Evolutionary conservation across 2,329 filamentous ascomycete genomes (phyloP), one percentile per base, ranked within the genome.

Genomic region (Botryosphaeria agaves): DNA sequence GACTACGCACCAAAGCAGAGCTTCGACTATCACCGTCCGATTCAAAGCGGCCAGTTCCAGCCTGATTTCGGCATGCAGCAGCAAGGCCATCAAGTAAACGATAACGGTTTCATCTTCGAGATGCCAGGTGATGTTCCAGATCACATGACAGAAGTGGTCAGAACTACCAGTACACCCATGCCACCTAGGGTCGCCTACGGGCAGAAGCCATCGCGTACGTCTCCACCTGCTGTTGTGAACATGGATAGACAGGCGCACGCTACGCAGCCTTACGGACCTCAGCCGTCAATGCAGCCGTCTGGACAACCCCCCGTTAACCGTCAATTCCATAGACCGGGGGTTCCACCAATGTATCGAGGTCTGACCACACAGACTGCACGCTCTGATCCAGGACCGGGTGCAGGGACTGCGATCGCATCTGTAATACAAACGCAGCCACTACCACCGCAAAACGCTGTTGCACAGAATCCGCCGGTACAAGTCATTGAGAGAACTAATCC

Each of bases 71-170:
- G 17, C 5, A n/a, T 11, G 3, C 45, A 51, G 31, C 43, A 39
- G 1, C 49, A 49, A 26, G 47, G 51, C 26, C 36, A 38, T 11
- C 41, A 45, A 26, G 37, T 32, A 9, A 9, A 15, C 11, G 6
- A 9, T 7, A 41, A 42, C 24, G 34, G 35, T 6, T 33, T 32
- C 6, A 64, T 79, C 1, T 83, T 83, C 40, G 80, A 83, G 43
- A 76, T 85, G 65, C 72, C 69, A 2, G 64, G 58, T 16, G 73
- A 80, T 40, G 59, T 62, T 14, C 70, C 69, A 14, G 42, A 44
- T 1, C 11, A 23, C 20, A 23, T 23, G 8, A 9, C 20, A 3
- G 8, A 23, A 23, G 2, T 9, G 20, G 8, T 12, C 12, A 23
- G 20, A 8, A 23, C 3, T 23, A 9, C 20, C 12, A 8, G 12